Base-by-base conservation (phyloP, 306 rosid species). In the Pterocarpus santalinus region DNA sequence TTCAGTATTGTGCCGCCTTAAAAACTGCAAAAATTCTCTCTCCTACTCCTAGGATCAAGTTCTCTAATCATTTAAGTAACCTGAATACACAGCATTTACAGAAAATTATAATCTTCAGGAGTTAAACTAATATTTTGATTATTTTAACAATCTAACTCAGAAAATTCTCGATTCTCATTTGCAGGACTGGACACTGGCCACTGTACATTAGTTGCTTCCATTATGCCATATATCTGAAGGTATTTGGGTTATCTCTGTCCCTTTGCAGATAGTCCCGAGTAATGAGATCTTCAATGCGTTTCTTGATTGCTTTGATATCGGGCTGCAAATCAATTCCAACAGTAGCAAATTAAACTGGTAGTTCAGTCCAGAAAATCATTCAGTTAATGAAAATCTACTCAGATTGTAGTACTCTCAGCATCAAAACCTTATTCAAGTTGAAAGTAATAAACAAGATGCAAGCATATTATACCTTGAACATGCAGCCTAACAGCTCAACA, bases 241-340 rank as follows among this genome's bases (percentile, higher is more conserved):
- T 74, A 82, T 87, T 86, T 1, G 88, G 88, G 74, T 86, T 90
- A 5, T 89, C 92, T 78, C 85, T 82, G 83, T 91, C 98, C 80
- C 98, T 88, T 84, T 94, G 94, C 76, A 94, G 70, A 68, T 89
- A 94, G 70, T 94, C 95, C 14, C 89, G 85, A 7, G 82, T 82
- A 83, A 94, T 94, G 17, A 94, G 92, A 55, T 91, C 91, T 82
- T 94, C 98, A 5, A 94, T 91, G 5, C 98, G 87, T 88, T 87
- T 94, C 89, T 94, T 94, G 66, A 94, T 94, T 58, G 91, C 89
- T 87, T 86, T 88, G 38, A 91, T 86, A 65, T 94, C 98, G 68
- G 97, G 98, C 98, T 94, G 89, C 76, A 80, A 8, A 39, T 43
- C 62, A 69, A 69, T 70, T 68, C 51, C 64, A 72, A 77, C 64